Evolutionary conservation across 306 rosid species (phyloP), one percentile per base, ranked within the genome.

Genomic region (Dryas alaskensis): DNA sequence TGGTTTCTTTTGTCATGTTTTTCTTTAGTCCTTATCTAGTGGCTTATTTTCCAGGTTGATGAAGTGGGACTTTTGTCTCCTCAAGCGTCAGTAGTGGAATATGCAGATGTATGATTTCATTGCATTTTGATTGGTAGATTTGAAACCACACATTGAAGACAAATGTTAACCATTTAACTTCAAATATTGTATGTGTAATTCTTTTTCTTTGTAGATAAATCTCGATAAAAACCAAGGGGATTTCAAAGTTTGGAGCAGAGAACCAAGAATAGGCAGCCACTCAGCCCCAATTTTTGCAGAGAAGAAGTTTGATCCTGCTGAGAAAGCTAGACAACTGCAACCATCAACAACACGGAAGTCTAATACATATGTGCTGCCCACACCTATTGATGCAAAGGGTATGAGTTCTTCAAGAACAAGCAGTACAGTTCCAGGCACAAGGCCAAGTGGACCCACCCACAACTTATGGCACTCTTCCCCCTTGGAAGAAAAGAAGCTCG

Each of bases 251-350:
- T 62, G 84, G 10, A 80, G 73, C 71, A 87, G 86, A 75, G 89
- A 91, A 61, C 83, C 82, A 46, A 82, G 88, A 83, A 67, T 76
- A 64, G 74, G 86, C 80, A 92, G 98, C 84, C 76, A 83, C 88
- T 92, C 98, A 40, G 98, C 96, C 67, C 98, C 98, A 74, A 88
- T 90, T 77, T 46, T 78, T 64, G 85, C 88, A 9, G 98, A 90
- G 79, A 88, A 85, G 85, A 89, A 88, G 81, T 90, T 86, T 84
- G 98, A 92, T 82, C 89, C 85, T 6, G 94, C 92, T 78, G 98
- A 90, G 78, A 92, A 77, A 84, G 88, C 80, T 25, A 90, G 79
- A 79, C 90, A 90, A 74, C 43, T 85, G 67, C 73, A 76, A 71
- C 71, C 74, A 37, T 75, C 86, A 70, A 52, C 89, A 61, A 6